Conservation (phyloP, 768 basidiomycete genomes). For the Cyclocybe cylindracea region DNA sequence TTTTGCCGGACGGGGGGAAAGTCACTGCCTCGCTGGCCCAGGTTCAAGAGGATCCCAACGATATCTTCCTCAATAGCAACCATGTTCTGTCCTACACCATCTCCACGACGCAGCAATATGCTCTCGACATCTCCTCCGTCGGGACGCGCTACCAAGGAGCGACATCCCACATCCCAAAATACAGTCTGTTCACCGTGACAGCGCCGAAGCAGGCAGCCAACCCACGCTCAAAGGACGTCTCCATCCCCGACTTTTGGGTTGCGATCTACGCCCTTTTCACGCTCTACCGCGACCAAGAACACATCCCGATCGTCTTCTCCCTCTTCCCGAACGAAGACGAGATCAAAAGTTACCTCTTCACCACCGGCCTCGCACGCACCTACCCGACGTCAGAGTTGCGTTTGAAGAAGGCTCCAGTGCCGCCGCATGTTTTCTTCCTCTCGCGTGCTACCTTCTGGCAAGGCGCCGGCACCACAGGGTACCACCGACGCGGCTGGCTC, state of each 20-base stretch:
- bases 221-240: conserved; percentile 16
- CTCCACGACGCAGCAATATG: conserved; percentile 7
- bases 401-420: conserved; percentile 9
- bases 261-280: conserved; percentile 43
- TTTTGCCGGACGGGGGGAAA: conserved; percentile 29
- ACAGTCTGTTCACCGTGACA: conserved; percentile 23
- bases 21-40: conserved; percentile 13
- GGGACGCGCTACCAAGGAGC: conserved; percentile 28
- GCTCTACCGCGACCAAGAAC: conserved; percentile 36
- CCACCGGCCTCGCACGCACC: conserved; percentile 35
- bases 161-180: conserved; percentile 29
- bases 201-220: conserved; percentile 6
- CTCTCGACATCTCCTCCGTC: conserved; percentile 26
- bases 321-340: conserved; percentile 29
- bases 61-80: conserved; percentile 21
- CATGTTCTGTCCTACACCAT: conserved; percentile 20
- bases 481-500: conserved; percentile 27
- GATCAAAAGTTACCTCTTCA: conserved; percentile 36
- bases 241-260: conserved; percentile 39
- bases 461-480: conserved; percentile 43
- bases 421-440: conserved; percentile 34
- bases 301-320: conserved; percentile 39
- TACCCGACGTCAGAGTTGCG: conserved; percentile 8
- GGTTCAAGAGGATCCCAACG: conserved; percentile 12
- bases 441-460: conserved; percentile 50